Percentiles rank a stretch among this genome's conserved stretches.
Conservation (phyloP, 75 land plant genomes). For the Pinus taeda region DNA sequence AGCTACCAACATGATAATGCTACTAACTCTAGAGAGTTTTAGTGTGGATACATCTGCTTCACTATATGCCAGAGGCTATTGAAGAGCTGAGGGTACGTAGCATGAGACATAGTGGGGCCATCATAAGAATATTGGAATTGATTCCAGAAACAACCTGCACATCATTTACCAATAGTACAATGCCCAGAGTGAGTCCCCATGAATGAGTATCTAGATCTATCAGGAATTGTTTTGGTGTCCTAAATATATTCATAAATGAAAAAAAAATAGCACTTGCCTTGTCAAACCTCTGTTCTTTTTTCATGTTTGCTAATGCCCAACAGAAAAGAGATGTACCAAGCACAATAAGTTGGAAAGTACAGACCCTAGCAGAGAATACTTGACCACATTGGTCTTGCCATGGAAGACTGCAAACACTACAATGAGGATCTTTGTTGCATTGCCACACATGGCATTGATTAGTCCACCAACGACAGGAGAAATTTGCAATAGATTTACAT, state of each 20-base stretch:
- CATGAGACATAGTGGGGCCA: constrained; percentile 44
- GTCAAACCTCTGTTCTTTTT: constrained; percentile 49
- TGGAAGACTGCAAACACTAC: constrained; percentile 50
- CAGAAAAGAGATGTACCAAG: constrained; percentile 75
- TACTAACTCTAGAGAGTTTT: constrained; percentile 43
- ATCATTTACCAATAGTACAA: too few species aligned
- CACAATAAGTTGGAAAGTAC: constrained; percentile 65
- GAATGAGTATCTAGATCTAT: too few species aligned
- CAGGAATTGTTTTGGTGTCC: not conserved
- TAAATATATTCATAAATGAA: not conserved
- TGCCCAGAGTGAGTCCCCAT: too few species aligned
- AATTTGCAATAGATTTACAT: not conserved
- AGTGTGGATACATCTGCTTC: constrained; percentile 1
- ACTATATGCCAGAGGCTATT: constrained; percentile 11
- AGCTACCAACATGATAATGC: constrained; percentile 63
- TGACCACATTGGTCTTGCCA: constrained; percentile 48
- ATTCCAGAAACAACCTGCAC: constrained; percentile 13
- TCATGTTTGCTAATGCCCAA: constrained; percentile 50
- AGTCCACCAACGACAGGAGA: constrained; percentile 58
- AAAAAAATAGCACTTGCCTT: constrained; percentile 19
- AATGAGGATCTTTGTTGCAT: constrained; percentile 71
- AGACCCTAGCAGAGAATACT: constrained; percentile 61
- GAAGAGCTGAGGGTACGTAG: constrained; percentile 50
- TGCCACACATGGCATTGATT: constrained; percentile 75
- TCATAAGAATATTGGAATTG: constrained; percentile 38